Base-by-base conservation (phyloP, 2,329 filamentous ascomycete genomes). In the Sarocladiaceae sp. region DNA sequence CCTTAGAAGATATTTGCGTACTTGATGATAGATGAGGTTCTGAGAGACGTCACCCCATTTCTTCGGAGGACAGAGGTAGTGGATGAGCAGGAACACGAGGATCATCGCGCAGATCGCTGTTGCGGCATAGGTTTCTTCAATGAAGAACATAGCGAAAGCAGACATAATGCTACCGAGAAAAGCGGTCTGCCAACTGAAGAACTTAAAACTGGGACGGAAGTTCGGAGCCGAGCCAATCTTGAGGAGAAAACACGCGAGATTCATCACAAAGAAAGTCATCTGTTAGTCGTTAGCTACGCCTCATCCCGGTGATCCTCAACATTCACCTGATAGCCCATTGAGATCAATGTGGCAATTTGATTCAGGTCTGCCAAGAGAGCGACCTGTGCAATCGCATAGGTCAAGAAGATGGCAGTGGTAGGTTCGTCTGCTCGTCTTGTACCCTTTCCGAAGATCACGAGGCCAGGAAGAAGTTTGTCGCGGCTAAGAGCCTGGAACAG, bases 211-310 rank as follows among this genome's bases (percentile, higher is more conserved):
- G 1, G 88, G 88, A 19, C 88, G 74, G 53, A 95, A 95, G 58
- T 95, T 95, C 3, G 88, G 88, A 0, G 88, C 88, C 1, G 88
- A 91, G 1, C 87, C 84, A 46, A 95, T 83, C 59, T 91, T 91
- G 45, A 95, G 72, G 2, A 94, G 68, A 55, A 95, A 94, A 53
- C 88, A 94, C 6, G 88, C 88, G 7, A 94, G 65, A 51, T 95
- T 94, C 63, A 87, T 93, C 32, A 91, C 85, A 42, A 94, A 77
- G 56, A 94, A 95, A 0, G 88, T 95, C 83, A 94, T 91, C 73
- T 78, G 27, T 43, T 15, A 42, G 39, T 15, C 20, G n/a, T 15
- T 29, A n/a, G 10, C 19, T 29, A 21, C 16, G 20, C 10, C 16
- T 11, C 4, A 31, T 23, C 1, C 4, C 6, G 12, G 24, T 5